These are phyloP conservation scores for Fomitopsis schrenkii DNA, from an alignment of 1,284 basidiomycete species.

Conservation along the genomic window DNA sequence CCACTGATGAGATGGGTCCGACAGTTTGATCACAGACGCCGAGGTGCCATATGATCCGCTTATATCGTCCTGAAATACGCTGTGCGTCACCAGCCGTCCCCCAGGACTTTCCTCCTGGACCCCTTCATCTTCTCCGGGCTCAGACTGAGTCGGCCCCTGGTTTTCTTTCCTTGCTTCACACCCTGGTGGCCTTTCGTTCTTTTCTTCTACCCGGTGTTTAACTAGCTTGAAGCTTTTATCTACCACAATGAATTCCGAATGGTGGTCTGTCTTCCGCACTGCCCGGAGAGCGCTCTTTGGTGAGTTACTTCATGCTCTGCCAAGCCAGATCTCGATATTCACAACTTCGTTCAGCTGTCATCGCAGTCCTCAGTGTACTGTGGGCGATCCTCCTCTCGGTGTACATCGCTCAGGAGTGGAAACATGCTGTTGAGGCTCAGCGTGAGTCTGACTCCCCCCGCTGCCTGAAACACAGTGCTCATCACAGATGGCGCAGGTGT, in stretches of 20 bases:
- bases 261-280: constrained; percentile 29
- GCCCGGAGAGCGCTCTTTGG: constrained; percentile 27
- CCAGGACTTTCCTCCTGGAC: constrained; percentile 1
- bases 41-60: constrained; percentile 4
- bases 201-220: constrained; percentile 8
- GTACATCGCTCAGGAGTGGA: constrained; percentile 39
- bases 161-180: constrained; percentile 16
- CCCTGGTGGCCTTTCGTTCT: constrained; percentile 11
- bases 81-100: not conserved
- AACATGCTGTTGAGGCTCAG: constrained; percentile 30
- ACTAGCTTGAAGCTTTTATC: constrained; percentile 7
- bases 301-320: constrained; percentile 19
- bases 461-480: not conserved
- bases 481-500: constrained; percentile 27
- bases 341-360: constrained; percentile 30
- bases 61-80: constrained; percentile 13
- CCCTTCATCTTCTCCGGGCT: constrained; percentile 20
- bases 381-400: constrained; percentile 36
- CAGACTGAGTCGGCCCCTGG: constrained; percentile 29
- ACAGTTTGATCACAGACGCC: constrained; percentile 8
- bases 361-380: constrained; percentile 34
- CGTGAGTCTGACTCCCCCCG: constrained; percentile 27
- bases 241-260: constrained; percentile 20
- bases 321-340: not conserved
- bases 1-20: constrained; percentile 12